These are phyloP conservation scores for Entrophospora sp. DNA, from an alignment of 192 early-diverging fungal genomes.

Conservation along the genomic window DNA sequence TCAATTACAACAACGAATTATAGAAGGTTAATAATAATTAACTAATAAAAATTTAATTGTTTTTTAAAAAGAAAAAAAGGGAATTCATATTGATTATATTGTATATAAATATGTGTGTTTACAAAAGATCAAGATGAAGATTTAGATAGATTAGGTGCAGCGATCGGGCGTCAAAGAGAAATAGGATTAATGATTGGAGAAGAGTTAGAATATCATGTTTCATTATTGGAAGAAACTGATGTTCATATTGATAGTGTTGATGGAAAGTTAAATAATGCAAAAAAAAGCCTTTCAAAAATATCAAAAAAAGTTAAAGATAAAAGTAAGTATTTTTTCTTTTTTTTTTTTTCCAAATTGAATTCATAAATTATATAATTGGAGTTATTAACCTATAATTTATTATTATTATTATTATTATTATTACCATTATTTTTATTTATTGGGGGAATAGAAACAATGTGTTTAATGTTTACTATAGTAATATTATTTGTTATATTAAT, in stretches of 20 bases:
- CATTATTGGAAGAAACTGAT: conserved; percentile 66
- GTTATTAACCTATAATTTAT: too few relatives aligned
- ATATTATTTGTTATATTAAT: too few relatives aligned
- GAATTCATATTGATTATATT: background rate
- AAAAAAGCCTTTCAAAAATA: conserved; percentile 40
- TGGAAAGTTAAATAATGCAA: conserved; percentile 34
- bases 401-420: too few relatives aligned
- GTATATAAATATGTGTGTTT: background rate
- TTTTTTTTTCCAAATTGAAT: too few relatives aligned
- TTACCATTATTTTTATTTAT: too few relatives aligned
- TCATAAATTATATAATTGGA: too few relatives aligned
- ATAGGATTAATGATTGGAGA: conserved; percentile 65
- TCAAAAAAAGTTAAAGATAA: conserved; percentile 43
- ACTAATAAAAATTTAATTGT: background rate
- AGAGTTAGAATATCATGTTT: conserved; percentile 62
- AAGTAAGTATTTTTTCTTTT: conserved; percentile 27
- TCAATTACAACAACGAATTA: conserved; percentile 54
- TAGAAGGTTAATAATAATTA: conserved; percentile 54
- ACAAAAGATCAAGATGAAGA: conserved; percentile 65
- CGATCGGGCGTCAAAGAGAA: conserved; percentile 59
- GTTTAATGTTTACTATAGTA: too few relatives aligned
- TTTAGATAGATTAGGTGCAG: conserved; percentile 52
- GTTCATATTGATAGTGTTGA: conserved; percentile 49
- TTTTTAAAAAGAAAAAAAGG: too few relatives aligned
- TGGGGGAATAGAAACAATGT: too few relatives aligned